Evolutionary conservation across 1,139 yeast genomes (phyloP).

Genomic region (Ogataea hybrid): DNA sequence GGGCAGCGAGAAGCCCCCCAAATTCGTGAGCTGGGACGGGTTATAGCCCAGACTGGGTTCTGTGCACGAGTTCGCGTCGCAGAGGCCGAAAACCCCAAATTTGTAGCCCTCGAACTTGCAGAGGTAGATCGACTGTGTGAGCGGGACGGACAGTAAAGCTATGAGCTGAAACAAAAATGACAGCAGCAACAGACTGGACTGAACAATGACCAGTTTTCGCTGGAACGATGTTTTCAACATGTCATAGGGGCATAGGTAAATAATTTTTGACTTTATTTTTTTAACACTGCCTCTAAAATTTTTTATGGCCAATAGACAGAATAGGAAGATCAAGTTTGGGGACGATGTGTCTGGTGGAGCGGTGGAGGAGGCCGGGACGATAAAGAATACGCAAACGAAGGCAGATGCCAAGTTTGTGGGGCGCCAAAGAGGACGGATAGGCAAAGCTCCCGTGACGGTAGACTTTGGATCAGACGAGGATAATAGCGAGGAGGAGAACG

Average conservation of each 20-base stretch:
- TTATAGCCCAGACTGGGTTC: conserved; percentile 48
- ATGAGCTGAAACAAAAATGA: conserved; percentile 54
- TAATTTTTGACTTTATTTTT: neutral
- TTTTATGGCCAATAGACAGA: conserved; percentile 17
- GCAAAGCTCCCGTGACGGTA: neutral
- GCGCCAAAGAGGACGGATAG: neutral
- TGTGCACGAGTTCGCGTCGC: conserved; percentile 53
- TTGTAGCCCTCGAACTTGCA: conserved; percentile 50
- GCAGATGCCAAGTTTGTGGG: neutral
- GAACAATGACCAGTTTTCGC: conserved; percentile 16
- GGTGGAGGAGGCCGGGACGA: neutral
- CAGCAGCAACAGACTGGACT: conserved; percentile 32
- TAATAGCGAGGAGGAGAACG: conserved; percentile 21
- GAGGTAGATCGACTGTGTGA: conserved; percentile 48
- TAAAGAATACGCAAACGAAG: neutral
- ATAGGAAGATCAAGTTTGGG: conserved; percentile 25
- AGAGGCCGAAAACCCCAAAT: conserved; percentile 89
- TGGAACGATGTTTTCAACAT: conserved; percentile 15
- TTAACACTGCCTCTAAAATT: conserved; percentile 9
- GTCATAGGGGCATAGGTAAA: neutral
- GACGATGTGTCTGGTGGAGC: conserved; percentile 2
- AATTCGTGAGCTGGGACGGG: conserved; percentile 25
- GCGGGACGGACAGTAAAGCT: conserved; percentile 61
- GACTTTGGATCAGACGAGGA: conserved; percentile 4
- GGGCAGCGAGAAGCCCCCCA: conserved; percentile 47